These are phyloP conservation scores for Ampelocalamus luodianensis DNA, from an alignment of 176 grass and related monocot species.

Conservation along the genomic window DNA sequence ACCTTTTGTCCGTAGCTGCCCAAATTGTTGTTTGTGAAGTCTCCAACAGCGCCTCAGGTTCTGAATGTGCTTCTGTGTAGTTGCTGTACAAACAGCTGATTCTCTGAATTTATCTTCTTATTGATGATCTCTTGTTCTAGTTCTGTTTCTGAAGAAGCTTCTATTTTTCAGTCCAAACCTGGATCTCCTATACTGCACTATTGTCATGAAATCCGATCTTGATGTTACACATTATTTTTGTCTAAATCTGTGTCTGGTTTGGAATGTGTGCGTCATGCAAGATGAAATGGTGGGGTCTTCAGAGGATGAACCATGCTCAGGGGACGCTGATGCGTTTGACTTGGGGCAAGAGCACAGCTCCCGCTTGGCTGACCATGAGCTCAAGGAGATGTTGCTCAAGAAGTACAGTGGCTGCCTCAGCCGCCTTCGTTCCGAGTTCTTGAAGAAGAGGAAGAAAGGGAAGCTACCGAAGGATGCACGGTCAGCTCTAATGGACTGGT, in stretches of 20 bases:
- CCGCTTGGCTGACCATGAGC: slow-evolving; percentile 69
- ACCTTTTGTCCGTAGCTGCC: neutral
- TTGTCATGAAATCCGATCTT: neutral
- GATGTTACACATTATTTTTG: neutral
- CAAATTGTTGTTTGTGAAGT: neutral
- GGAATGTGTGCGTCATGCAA: slow-evolving; percentile 26
- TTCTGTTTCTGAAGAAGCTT: neutral
- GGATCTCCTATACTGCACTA: neutral
- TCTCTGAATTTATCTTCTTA: neutral
- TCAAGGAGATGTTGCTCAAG: slow-evolving; percentile 98
- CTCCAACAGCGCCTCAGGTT: neutral
- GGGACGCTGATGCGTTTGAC: slow-evolving; percentile 53
- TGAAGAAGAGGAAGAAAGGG: slow-evolving; percentile 99
- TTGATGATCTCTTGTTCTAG: neutral
- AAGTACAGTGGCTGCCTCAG: slow-evolving; percentile 94
- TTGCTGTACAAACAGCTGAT: neutral
- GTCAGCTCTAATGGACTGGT: slow-evolving; percentile 80
- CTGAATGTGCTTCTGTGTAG: neutral
- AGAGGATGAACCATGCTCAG: slow-evolving; percentile 78
- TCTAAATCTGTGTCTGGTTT: slow-evolving; percentile 23
- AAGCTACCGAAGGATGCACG: slow-evolving; percentile 90
- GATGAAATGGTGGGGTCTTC: slow-evolving; percentile 79
- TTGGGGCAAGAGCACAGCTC: slow-evolving; percentile 52
- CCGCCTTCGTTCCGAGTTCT: slow-evolving; percentile 82
- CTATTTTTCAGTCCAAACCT: neutral